phyloP scores from a whole-genome alignment of 2,329 filamentous ascomycete species.

The Exophiala sp. region DNA sequence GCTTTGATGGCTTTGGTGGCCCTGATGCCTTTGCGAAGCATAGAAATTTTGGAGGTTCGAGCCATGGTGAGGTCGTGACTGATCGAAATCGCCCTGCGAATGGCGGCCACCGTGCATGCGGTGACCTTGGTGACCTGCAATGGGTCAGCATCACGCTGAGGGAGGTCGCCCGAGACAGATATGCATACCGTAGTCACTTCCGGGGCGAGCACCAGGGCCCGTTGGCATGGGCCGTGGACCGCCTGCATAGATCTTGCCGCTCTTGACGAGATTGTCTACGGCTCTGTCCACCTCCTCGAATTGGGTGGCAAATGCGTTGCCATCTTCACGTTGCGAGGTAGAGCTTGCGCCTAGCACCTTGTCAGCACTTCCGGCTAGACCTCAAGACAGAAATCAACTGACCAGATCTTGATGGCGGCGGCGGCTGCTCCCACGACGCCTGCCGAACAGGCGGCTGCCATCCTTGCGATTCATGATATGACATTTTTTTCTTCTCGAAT shows the following conservation, averaged over 20 bases:
- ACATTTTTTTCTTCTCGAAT: constrained; percentile 49
- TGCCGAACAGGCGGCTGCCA: constrained; percentile 63
- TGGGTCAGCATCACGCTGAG: not conserved
- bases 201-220: constrained; percentile 42
- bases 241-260: constrained; percentile 77
- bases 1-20: no score
- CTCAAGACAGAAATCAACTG: constrained; percentile 33
- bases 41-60: constrained; percentile 92
- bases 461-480: constrained; percentile 66
- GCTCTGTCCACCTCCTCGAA: constrained; percentile 96
- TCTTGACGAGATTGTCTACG: constrained; percentile 93
- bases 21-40: constrained; percentile 83
- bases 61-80: constrained; percentile 67
- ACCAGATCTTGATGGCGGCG: constrained; percentile 70
- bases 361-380: constrained; percentile 24
- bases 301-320: constrained; percentile 76
- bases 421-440: constrained; percentile 69
- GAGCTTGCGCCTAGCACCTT: constrained; percentile 65
- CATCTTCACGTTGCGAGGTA: constrained; percentile 69
- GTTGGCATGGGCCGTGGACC: constrained; percentile 74
- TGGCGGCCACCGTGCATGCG: constrained; percentile 69
- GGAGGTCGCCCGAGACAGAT: not conserved
- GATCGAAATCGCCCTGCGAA: constrained; percentile 79
- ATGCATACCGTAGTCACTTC: constrained; percentile 20
- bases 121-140: constrained; percentile 53